Evolutionary conservation across 108 stramenopile species (phyloP).

Genomic region (Parietichytrium sp.): DNA sequence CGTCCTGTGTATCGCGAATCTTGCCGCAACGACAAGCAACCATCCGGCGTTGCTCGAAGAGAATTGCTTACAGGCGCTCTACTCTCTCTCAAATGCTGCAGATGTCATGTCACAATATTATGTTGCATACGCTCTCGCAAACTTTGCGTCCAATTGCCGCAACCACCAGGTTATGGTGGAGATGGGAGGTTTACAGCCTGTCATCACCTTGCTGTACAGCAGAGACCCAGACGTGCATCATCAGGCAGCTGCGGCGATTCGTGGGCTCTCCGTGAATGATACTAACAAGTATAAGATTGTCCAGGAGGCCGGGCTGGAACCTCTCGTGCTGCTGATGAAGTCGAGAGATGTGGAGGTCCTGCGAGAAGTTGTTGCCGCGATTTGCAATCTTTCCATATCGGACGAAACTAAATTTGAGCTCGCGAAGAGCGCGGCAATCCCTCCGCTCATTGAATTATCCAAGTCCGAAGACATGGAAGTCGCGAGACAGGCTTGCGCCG

Average conservation of each 20-base stretch:
- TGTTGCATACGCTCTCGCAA: conserved; percentile 75
- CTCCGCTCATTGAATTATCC: conserved; percentile 69
- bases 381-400: conserved; percentile 69
- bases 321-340: conserved; percentile 65
- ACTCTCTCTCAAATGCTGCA: conserved; percentile 68
- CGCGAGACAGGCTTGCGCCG: conserved; percentile 68
- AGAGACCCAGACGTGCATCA: conserved; percentile 70
- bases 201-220: conserved; percentile 65
- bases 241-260: conserved; percentile 73
- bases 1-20: conserved; percentile 73
- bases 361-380: conserved; percentile 69
- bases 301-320: conserved; percentile 77
- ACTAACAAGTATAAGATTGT: conserved; percentile 74
- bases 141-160: conserved; percentile 65
- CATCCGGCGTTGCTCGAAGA: conserved; percentile 70
- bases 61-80: conserved; percentile 67
- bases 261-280: conserved; percentile 69
- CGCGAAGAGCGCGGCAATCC: conserved; percentile 66
- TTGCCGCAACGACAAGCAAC: conserved; percentile 70
- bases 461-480: conserved; percentile 67
- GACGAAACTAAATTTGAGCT: conserved; percentile 82
- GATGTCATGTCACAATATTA: conserved; percentile 72
- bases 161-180: conserved; percentile 75
- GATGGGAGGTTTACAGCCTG: conserved; percentile 73
- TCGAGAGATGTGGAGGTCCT: conserved; percentile 72